Base-by-base conservation (phyloP, 345 rosid species). In the Populus pruinosa region DNA sequence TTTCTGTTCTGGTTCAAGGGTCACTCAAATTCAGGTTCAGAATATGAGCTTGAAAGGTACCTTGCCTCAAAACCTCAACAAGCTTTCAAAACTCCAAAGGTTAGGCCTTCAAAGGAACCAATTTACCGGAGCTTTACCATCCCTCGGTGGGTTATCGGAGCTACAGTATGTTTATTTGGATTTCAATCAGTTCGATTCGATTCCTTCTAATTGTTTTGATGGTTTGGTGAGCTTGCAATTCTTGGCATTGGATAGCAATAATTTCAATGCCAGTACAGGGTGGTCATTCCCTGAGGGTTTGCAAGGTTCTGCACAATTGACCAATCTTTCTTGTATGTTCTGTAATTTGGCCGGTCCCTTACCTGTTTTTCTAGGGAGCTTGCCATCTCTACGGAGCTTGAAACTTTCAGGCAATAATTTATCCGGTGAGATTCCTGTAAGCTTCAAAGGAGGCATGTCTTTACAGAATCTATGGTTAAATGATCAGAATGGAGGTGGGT, bases 321-420 rank as follows among this genome's bases (percentile, higher is more conserved):
- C 82, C 11, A 89, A 86, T 80, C 82, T 92, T 73, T 86, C 94
- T 56, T 90, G 94, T 77, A 82, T 79, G 84, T 69, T 43, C n/a
- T 92, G 97, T 74, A 90, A 90, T 87, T 84, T 92, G 85, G 87
- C 71, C 21, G 97, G 94, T 53, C 84, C 83, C 6, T 67, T 92
- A 75, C 97, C 94, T n/a, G 89, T 83, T 77, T 92, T 86, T 83
- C 87, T 92, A 5, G 94, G 92, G 35, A 79, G 64, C 33, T 77
- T 92, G 76, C 35, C 83, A 36, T 90, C 94, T 50, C 79, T 92
- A 65, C 80, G 78, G 31, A 89, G 84, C 65, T 70, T 92, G 87
- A 80, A 39, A 78, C 87, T 92, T 67, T 88, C 94, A 0, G 70
- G 72, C 21, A 92, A 92, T 53, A 81, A 68, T 62, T 81, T 92